Percentiles rank a stretch among this genome's conserved stretches.
These are phyloP conservation scores for Trichoderma oligosporum DNA, from an alignment of 2,329 filamentous ascomycete species.

Conservation along the genomic window DNA sequence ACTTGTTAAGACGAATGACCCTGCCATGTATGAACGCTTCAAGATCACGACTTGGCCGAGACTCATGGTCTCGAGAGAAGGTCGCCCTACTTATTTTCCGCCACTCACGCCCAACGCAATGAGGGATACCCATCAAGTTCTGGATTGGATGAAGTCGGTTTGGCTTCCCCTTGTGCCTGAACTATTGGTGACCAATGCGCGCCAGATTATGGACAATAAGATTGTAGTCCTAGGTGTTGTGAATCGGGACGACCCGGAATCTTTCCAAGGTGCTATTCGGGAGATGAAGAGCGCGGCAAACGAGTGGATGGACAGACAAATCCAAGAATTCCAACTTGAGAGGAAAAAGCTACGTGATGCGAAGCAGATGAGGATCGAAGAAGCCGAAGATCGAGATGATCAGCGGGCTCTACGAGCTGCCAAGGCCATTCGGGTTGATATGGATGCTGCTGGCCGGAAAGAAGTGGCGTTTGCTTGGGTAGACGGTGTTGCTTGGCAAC, in stretches of 20 bases:
- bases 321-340: constrained; percentile 85
- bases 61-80: constrained; percentile 82
- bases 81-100: constrained; percentile 84
- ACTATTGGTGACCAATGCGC: constrained; percentile 83
- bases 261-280: constrained; percentile 72
- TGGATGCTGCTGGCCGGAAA: constrained; percentile 81
- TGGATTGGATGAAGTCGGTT: constrained; percentile 92
- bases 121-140: constrained; percentile 74
- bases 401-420: constrained; percentile 80
- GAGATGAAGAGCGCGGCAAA: constrained; percentile 94
- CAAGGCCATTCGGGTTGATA: constrained; percentile 87
- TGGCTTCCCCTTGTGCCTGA: constrained; percentile 97
- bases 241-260: constrained; percentile 72
- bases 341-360: constrained; percentile 88
- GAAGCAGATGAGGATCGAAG: constrained; percentile 93
- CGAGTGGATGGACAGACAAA: constrained; percentile 98
- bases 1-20: constrained; percentile 85
- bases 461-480: constrained; percentile 97
- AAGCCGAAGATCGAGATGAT: constrained; percentile 90
- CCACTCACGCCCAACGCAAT: constrained; percentile 86
- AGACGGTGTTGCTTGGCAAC: constrained; percentile 94
- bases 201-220: constrained; percentile 92
- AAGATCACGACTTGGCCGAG: constrained; percentile 98
- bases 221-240: constrained; percentile 91
- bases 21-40: constrained; percentile 71